Evolutionary conservation across 2,329 filamentous ascomycete genomes (phyloP), one percentile per base, ranked within the genome.

Genomic region (Ophiostoma pallidulum): DNA sequence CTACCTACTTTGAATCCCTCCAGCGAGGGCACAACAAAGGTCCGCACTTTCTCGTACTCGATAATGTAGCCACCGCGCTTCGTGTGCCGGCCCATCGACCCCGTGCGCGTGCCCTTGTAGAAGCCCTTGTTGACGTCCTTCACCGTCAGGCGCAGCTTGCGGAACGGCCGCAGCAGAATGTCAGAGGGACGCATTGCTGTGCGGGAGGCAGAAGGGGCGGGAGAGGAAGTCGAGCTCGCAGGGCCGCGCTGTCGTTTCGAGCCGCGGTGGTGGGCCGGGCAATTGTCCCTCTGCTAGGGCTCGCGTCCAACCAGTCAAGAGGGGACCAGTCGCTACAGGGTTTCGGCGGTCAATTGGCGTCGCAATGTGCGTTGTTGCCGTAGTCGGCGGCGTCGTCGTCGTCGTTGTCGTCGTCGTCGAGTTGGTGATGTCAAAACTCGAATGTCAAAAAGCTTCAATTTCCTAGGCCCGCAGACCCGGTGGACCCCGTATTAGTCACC

Each of bases 21-120:
- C 51, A 94, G 64, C 40, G 74, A 72, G 33, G 79, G 66, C 57
- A 86, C 86, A 48, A 86, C 84, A 64, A 89, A 98, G 47, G 90
- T 95, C 66, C 91, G 82, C 60, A 97, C 87, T 69, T 94, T 95
- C 48, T 73, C 67, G 75, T 77, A 94, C 56, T 97, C 85, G 56
- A 97, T 82, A 40, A 80, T 65, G 66, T 92, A 98, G 43, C 82
- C 82, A 65, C 91, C 92, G 62, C 80, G 78, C 64, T 86, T 85
- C 47, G 86, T 90, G 68, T 94, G 87, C 13, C 73, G 69, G 64
- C 92, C 92, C 80, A 94, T 89, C 36, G 85, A 80, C 2, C 92
- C 92, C 1, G 88, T 84, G 40, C 90, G 77, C 59, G 85, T 96
- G 63, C 92, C 92, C 75, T 97, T 97, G 80, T 98, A 98, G 78